phyloP scores from a whole-genome alignment of 1,139 yeast species.

The Yamadazyma pseudoaaseri region DNA sequence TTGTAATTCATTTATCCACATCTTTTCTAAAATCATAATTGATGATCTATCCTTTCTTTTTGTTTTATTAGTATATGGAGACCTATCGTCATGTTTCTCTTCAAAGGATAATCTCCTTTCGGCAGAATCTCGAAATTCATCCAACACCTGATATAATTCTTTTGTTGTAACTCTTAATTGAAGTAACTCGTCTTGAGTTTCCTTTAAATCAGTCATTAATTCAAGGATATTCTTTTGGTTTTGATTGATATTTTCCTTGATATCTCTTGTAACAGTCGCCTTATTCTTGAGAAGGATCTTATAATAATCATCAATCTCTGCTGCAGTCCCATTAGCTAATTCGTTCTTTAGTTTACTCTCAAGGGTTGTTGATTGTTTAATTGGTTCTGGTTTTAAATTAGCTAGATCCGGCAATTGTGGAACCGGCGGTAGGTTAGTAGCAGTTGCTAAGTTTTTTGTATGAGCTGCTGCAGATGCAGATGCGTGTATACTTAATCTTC shows the following conservation, averaged over 20 bases:
- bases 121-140: slow-evolving; percentile 70
- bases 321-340: slow-evolving; percentile 65
- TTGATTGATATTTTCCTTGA: slow-evolving; percentile 63
- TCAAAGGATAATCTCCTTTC: slow-evolving; percentile 53
- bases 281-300: slow-evolving; percentile 55
- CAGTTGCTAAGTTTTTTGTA: slow-evolving; percentile 25
- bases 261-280: slow-evolving; percentile 56
- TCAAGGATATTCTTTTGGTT: slow-evolving; percentile 72
- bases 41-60: slow-evolving; percentile 60
- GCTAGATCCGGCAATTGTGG: slow-evolving; percentile 26
- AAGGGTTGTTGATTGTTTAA: slow-evolving; percentile 11
- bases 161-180: slow-evolving; percentile 58
- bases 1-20: slow-evolving; percentile 78
- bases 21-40: slow-evolving; percentile 67
- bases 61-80: slow-evolving; percentile 12
- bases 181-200: slow-evolving; percentile 64
- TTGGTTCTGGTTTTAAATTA: not conserved
- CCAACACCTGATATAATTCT: slow-evolving; percentile 61
- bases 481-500: slow-evolving; percentile 46
- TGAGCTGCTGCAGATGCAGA: slow-evolving; percentile 40
- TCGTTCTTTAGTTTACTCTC: slow-evolving; percentile 49
- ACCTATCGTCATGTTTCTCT: slow-evolving; percentile 18
- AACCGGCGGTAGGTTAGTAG: slow-evolving; percentile 37
- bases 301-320: slow-evolving; percentile 71
- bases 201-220: slow-evolving; percentile 63